A percentile compares a stretch with the other conserved stretches of the same genome.
phyloP scores from a whole-genome alignment of 768 basidiomycete species.

The Grammothele lineata region DNA sequence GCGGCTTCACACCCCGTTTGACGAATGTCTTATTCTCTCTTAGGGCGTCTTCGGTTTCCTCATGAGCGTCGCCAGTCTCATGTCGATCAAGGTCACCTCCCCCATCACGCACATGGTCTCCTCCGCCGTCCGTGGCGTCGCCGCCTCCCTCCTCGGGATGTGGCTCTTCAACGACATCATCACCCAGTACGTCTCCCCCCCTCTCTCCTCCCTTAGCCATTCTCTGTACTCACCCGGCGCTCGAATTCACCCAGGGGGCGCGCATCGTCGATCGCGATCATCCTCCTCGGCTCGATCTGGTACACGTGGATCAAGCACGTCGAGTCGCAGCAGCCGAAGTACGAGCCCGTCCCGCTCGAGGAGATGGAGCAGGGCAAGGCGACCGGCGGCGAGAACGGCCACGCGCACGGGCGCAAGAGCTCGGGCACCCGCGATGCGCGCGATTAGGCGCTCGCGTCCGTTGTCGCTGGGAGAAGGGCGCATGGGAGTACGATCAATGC shows the following conservation, averaged over 20 bases:
- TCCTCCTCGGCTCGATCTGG: constrained; percentile 75
- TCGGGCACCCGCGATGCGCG: too few species aligned
- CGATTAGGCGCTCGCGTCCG: too few species aligned
- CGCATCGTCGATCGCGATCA: constrained; percentile 72
- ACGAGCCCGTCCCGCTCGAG: constrained; percentile 63
- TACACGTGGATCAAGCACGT: constrained; percentile 88
- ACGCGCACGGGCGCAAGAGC: too few species aligned
- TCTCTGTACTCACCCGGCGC: neutral
- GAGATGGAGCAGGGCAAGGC: constrained; percentile 52
- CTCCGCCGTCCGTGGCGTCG: constrained; percentile 91
- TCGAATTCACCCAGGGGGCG: constrained; percentile 55
- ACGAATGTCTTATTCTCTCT: too few species aligned
- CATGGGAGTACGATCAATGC: too few species aligned
- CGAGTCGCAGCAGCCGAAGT: constrained; percentile 50
- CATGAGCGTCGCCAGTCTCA: constrained; percentile 88
- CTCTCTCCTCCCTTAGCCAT: neutral
- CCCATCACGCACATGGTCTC: constrained; percentile 98
- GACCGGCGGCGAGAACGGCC: too few species aligned
- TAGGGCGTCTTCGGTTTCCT: constrained; percentile 88
- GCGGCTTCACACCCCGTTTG: neutral
- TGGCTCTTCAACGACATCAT: constrained; percentile 81
- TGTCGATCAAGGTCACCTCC: constrained; percentile 96
- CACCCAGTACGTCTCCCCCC: constrained; percentile 71
- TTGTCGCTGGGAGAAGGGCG: too few species aligned
- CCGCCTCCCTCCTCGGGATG: constrained; percentile 80